phyloP scores from a whole-genome alignment of 345 rosid genomes.

The Heritiera fomes region DNA sequence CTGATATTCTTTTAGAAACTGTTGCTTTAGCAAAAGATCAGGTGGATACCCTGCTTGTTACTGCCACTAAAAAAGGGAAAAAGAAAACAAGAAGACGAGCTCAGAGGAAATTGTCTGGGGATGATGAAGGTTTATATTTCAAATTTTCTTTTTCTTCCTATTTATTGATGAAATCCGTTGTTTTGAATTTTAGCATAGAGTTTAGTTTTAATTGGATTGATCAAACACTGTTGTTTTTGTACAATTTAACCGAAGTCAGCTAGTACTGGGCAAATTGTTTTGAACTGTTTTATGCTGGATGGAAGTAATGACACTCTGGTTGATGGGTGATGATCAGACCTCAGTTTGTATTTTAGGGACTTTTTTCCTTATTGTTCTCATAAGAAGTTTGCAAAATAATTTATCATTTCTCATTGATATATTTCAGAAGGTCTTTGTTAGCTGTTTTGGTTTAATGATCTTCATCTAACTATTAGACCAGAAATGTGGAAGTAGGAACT shows the following conservation, averaged over 20 bases:
- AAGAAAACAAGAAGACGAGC: slow-evolving; percentile 44
- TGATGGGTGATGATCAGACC: not conserved
- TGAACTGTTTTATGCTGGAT: not conserved
- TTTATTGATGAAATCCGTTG: not conserved
- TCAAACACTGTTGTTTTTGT: not conserved
- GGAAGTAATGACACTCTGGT: not conserved
- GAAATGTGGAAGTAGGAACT: not conserved
- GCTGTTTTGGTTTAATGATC: slow-evolving; percentile 8
- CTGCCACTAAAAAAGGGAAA: slow-evolving; percentile 38
- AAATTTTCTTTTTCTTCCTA: not conserved
- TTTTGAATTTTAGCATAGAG: not conserved
- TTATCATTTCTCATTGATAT: not conserved
- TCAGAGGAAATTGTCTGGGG: slow-evolving; percentile 9
- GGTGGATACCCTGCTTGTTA: slow-evolving; percentile 26
- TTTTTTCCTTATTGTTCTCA: not conserved
- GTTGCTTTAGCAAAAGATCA: slow-evolving; percentile 33
- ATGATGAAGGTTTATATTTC: slow-evolving; percentile 7
- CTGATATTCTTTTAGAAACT: slow-evolving; percentile 27
- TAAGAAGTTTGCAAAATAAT: not conserved
- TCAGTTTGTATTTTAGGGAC: slow-evolving; percentile 1
- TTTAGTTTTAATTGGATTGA: not conserved
- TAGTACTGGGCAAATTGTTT: slow-evolving; percentile 29
- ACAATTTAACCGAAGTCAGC: slow-evolving; percentile 25
- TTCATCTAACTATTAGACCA: not conserved
- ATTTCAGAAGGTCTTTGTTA: not conserved